Percentiles rank a stretch among this genome's conserved stretches.
Conservation (phyloP, 257 asterid genomes). For the Penstemon barbatus region DNA sequence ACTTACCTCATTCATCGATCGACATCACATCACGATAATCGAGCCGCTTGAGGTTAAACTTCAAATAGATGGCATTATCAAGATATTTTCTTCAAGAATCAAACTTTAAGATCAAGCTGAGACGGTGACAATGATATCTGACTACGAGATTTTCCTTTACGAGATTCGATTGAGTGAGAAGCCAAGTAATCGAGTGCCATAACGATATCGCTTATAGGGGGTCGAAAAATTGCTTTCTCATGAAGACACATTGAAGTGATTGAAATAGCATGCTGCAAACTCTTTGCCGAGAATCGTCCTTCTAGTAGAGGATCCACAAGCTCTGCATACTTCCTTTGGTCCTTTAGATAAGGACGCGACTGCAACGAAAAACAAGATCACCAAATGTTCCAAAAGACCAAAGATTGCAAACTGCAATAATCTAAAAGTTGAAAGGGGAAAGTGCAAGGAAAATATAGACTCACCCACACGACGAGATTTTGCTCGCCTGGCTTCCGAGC, state of each 20-base stretch:
- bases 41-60: slow-evolving; percentile 9
- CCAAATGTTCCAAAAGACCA: neutral
- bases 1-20: neutral
- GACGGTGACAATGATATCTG: slow-evolving; percentile 45
- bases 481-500: slow-evolving; percentile 59
- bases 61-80: slow-evolving; percentile 24
- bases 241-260: slow-evolving; percentile 90
- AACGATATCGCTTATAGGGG: slow-evolving; percentile 64
- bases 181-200: slow-evolving; percentile 76
- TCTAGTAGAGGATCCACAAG: slow-evolving; percentile 72
- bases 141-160: slow-evolving; percentile 32
- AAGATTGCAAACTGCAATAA: neutral
- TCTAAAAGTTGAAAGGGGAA: neutral
- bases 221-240: slow-evolving; percentile 75
- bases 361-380: slow-evolving; percentile 29
- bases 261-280: slow-evolving; percentile 73
- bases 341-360: slow-evolving; percentile 69
- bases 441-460: slow-evolving; percentile 23
- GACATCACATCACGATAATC: neutral
- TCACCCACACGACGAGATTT: slow-evolving; percentile 83
- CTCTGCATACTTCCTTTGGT: slow-evolving; percentile 53
- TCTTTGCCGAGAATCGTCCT: slow-evolving; percentile 58
- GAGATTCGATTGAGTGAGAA: slow-evolving; percentile 51
- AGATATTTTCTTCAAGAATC: slow-evolving; percentile 34
- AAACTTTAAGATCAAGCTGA: slow-evolving; percentile 27